Conservation (phyloP, 495 filamentous ascomycete species). For the Aspergillus baeticus region DNA sequence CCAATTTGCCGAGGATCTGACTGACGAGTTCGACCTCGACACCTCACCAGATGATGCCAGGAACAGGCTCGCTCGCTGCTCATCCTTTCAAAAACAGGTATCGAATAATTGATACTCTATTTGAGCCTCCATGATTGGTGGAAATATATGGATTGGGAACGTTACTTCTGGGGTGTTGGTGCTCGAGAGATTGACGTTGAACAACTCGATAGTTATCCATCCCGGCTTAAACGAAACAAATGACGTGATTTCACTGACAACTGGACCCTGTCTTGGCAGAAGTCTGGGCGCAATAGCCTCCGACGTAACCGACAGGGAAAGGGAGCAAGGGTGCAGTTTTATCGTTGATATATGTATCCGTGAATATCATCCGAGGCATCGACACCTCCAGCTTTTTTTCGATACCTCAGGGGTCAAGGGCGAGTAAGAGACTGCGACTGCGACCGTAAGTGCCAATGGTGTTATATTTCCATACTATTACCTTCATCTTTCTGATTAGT, state of each 20-base stretch:
- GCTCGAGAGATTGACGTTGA: too few relatives aligned
- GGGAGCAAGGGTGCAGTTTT: neutral
- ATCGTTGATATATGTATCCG: neutral
- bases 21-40: neutral
- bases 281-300: too few relatives aligned
- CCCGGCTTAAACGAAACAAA: too few relatives aligned
- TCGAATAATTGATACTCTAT: too few relatives aligned
- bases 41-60: neutral
- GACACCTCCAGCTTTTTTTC: neutral
- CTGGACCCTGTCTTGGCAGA: neutral
- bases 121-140: too few relatives aligned
- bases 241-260: neutral
- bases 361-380: neutral
- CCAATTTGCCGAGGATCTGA: conserved; percentile 1
- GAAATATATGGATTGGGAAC: too few relatives aligned
- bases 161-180: neutral
- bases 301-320: neutral
- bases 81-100: neutral
- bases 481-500: too few relatives aligned
- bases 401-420: too few relatives aligned
- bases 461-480: too few relatives aligned
- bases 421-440: too few relatives aligned
- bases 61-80: neutral
- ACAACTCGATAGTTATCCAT: too few relatives aligned
- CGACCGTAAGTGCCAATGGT: too few relatives aligned